A percentile compares a stretch with the other conserved stretches of the same genome.
Conservation (phyloP, 805 yeast species). For the Cyberlindnera bimundalis region DNA sequence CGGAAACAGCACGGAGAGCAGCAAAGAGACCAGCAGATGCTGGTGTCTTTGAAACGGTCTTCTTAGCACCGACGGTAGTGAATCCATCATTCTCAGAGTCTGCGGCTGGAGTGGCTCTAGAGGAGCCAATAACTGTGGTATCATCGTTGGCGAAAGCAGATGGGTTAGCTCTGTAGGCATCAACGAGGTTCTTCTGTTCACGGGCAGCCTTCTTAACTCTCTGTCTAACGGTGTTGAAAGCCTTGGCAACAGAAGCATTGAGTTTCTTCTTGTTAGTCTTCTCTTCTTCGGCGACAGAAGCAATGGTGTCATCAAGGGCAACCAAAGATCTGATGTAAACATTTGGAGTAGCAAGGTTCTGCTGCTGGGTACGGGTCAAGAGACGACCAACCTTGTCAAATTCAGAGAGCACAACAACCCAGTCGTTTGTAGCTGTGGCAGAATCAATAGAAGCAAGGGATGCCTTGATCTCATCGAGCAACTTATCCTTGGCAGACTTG, state of each 20-base stretch:
- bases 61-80: slow-evolving; percentile 13
- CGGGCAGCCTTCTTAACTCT: slow-evolving; percentile 77
- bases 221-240: slow-evolving; percentile 84
- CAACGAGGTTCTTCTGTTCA: slow-evolving; percentile 61
- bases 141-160: slow-evolving; percentile 65
- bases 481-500: slow-evolving; percentile 89
- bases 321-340: slow-evolving; percentile 65
- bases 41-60: slow-evolving; percentile 26
- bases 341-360: slow-evolving; percentile 69
- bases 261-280: slow-evolving; percentile 56
- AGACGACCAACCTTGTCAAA: slow-evolving; percentile 75
- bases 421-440: slow-evolving; percentile 67
- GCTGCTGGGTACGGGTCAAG: slow-evolving; percentile 69
- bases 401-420: slow-evolving; percentile 71
- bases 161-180: slow-evolving; percentile 62
- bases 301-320: slow-evolving; percentile 66
- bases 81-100: slow-evolving; percentile 24
- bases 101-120: slow-evolving; percentile 28
- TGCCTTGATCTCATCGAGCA: slow-evolving; percentile 78
- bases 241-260: slow-evolving; percentile 79
- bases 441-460: slow-evolving; percentile 64
- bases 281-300: slow-evolving; percentile 44
- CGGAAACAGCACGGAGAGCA: slow-evolving; percentile 70
- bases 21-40: slow-evolving; percentile 50
- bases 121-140: slow-evolving; percentile 13